These are phyloP conservation scores for Geotrichum cucujoidarum DNA, from an alignment of 1,139 yeast species.

Conservation along the genomic window DNA sequence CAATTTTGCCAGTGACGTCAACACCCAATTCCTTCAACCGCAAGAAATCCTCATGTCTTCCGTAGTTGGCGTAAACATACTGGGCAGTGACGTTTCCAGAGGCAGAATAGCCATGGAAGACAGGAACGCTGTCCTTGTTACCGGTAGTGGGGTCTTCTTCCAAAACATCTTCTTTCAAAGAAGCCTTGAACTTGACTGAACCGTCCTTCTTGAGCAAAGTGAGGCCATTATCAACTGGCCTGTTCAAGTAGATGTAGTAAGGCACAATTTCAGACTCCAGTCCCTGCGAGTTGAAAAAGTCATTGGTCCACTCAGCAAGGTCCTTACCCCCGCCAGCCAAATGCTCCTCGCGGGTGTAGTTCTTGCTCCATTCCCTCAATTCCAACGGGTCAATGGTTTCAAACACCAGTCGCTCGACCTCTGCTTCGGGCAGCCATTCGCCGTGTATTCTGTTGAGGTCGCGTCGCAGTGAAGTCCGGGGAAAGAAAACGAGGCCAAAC, in stretches of 20 bases:
- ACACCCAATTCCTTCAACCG: slow-evolving; percentile 44
- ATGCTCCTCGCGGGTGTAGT: slow-evolving; percentile 59
- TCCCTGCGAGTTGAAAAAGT: slow-evolving; percentile 60
- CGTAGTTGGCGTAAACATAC: slow-evolving; percentile 58
- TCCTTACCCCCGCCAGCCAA: slow-evolving; percentile 65
- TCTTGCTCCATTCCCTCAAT: slow-evolving; percentile 31
- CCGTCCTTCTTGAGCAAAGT: slow-evolving; percentile 39
- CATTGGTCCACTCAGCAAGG: slow-evolving; percentile 61
- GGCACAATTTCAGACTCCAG: slow-evolving; percentile 49
- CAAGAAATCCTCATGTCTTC: slow-evolving; percentile 52
- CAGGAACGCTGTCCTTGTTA: slow-evolving; percentile 48
- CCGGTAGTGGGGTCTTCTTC: slow-evolving; percentile 65
- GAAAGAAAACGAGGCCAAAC: slow-evolving; percentile 69
- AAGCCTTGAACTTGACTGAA: slow-evolving; percentile 51
- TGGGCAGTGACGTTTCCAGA: slow-evolving; percentile 59
- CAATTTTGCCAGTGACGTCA: slow-evolving; percentile 49
- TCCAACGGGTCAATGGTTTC: slow-evolving; percentile 28
- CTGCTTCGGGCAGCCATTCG: slow-evolving; percentile 29
- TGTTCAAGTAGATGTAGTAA: slow-evolving; percentile 57
- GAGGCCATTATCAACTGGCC: slow-evolving; percentile 54
- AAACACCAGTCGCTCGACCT: slow-evolving; percentile 33
- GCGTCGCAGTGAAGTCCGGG: slow-evolving; percentile 78
- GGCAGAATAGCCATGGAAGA: slow-evolving; percentile 67
- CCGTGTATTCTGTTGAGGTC: slow-evolving; percentile 72
- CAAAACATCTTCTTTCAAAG: slow-evolving; percentile 65